Percentiles rank a stretch among this genome's conserved stretches.
phyloP scores from a whole-genome alignment of 1,139 yeast genomes.

The Geotrichum bryndzae region DNA sequence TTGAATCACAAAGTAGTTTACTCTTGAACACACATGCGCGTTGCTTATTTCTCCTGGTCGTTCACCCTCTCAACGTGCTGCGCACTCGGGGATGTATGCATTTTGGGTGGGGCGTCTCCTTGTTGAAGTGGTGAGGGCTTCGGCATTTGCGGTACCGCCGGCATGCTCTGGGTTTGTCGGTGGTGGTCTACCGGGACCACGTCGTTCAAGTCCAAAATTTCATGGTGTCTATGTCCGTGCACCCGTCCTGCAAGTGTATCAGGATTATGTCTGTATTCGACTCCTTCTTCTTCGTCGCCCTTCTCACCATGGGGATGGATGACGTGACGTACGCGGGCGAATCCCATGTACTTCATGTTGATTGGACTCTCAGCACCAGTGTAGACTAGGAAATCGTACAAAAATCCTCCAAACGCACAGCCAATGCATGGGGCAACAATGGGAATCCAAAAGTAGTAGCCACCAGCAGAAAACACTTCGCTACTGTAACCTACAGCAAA shows the following conservation, averaged over 20 bases:
- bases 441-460: constrained; percentile 49
- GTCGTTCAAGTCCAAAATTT: neutral
- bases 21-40: neutral
- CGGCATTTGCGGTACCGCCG: neutral
- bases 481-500: constrained; percentile 43
- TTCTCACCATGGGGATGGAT: neutral
- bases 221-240: neutral
- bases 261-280: neutral
- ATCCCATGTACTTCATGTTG: constrained; percentile 30
- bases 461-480: constrained; percentile 38
- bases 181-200: neutral
- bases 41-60: neutral
- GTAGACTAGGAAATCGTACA: constrained; percentile 44
- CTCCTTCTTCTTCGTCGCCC: neutral
- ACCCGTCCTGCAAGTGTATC: neutral
- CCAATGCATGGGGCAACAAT: constrained; percentile 44
- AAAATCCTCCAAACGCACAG: constrained; percentile 40
- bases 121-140: neutral
- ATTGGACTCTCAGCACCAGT: constrained; percentile 47
- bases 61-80: neutral
- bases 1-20: neutral
- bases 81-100: neutral
- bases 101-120: neutral
- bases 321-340: neutral
- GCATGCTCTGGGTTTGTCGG: neutral